Base-by-base conservation (phyloP, 2,329 filamentous ascomycete genomes). In the Daldinia eschscholtzii region DNA sequence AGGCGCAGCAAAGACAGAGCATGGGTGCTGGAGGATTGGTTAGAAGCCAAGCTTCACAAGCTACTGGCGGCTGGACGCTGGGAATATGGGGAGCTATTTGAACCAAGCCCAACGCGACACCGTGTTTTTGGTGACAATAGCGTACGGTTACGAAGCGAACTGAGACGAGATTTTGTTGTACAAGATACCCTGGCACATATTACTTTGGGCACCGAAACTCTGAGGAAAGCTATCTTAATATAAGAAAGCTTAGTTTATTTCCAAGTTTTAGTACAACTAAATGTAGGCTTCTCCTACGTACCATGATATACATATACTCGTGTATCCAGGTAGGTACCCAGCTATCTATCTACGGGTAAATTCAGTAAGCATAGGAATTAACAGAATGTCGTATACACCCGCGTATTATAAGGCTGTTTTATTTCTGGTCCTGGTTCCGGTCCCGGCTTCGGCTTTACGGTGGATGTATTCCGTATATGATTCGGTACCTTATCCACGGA, bases 1-100 rank as follows among this genome's bases (percentile, higher is more conserved):
- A 87, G 78, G 80, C 83, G 15, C 68, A 68, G 60, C 87, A 89
- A 70, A 84, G 90, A 65, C 89, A 92, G 77, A 92, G 90, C 74
- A 84, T 92, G 82, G 89, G 87, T 0, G 80, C 87, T 0, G 86
- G 85, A 9, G 84, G 85, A 15, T 75, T 89, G 70, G 79, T 82
- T 73, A 76, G 84, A 68, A 76, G 80, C 57, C 79, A 75, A 73
- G 80, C 75, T 65, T 78, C 74, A 60, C 82, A 84, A 65, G 76
- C 81, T 12, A 75, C 58, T 13, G 75, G 57, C 35, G 87, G 81
- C 67, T 91, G 88, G 88, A 91, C 89, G 3, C 76, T 91, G 58
- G 89, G 89, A 0, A 77, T 85, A 9, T 91, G 89, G 89, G 89
- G 87, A 4, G 76, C 86, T 83, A 67, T 82, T 39, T 86, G 33